phyloP scores from a whole-genome alignment of 257 asterid genomes.

The Rehmannia glutinosa region DNA sequence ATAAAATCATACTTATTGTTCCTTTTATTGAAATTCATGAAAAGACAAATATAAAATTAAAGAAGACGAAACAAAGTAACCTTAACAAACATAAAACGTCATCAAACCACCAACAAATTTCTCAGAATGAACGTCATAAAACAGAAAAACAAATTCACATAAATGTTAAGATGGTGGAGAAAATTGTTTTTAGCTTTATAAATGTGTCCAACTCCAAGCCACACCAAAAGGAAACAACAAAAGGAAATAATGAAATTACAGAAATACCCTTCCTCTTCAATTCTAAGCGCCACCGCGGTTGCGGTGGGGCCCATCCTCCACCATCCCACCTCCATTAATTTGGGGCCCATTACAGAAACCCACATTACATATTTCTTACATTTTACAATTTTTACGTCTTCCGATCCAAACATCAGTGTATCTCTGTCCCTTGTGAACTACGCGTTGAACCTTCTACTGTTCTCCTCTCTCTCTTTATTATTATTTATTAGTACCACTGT shows the following conservation, averaged over 20 bases:
- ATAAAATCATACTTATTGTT: no score
- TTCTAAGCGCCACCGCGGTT: no score
- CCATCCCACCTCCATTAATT: no score
- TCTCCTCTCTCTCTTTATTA: background rate
- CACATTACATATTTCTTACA: background rate
- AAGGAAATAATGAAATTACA: background rate
- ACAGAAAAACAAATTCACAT: background rate
- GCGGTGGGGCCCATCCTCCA: no score
- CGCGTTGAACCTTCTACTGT: constrained; percentile 40
- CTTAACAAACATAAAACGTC: background rate
- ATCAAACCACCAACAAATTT: background rate
- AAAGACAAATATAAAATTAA: no score
- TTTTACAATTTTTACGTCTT: background rate
- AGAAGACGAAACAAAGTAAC: background rate
- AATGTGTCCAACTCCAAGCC: background rate
- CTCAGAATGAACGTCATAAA: no score
- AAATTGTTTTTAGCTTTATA: background rate
- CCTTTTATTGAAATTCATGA: no score
- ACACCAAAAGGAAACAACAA: no score
- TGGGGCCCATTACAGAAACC: constrained; percentile 30
- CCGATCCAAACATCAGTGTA: constrained; percentile 12
- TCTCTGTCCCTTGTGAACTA: constrained; percentile 42
- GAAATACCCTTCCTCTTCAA: no score
- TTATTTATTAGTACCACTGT: background rate
- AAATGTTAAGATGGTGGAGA: background rate